phyloP scores from a whole-genome alignment of 106 monocot species.

The Chionographis japonica region DNA sequence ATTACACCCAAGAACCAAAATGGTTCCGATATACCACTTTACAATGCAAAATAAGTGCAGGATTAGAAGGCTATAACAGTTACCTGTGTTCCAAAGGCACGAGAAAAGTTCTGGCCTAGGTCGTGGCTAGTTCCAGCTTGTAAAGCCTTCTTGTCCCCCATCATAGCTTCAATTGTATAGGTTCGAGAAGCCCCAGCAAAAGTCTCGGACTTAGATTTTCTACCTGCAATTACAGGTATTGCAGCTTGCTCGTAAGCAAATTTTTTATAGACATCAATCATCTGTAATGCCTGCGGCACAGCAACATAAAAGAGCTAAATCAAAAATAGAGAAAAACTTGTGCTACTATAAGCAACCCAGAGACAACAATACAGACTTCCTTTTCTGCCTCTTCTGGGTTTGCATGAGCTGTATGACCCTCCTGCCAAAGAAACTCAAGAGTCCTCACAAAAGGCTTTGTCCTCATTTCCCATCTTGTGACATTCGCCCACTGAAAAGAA shows the following conservation, averaged over 20 bases:
- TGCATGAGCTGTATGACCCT: conserved; percentile 99
- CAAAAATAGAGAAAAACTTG: conserved; percentile 12
- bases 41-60: no score
- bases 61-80: not conserved
- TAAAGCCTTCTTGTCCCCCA: conserved; percentile 96
- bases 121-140: conserved; percentile 99
- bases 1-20: no score
- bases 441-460: conserved; percentile 99
- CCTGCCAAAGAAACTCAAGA: conserved; percentile 98
- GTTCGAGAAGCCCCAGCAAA: conserved; percentile 94
- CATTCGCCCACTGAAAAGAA: conserved; percentile 84
- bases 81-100: conserved; percentile 97
- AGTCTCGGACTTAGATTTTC: conserved; percentile 85
- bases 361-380: conserved; percentile 43
- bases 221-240: conserved; percentile 94
- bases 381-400: conserved; percentile 91
- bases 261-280: conserved; percentile 93
- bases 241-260: conserved; percentile 97
- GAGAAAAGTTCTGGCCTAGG: conserved; percentile 97
- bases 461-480: conserved; percentile 99
- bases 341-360: not conserved
- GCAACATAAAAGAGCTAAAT: conserved; percentile 26
- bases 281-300: conserved; percentile 82
- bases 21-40: no score
- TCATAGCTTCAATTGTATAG: conserved; percentile 99